These are phyloP conservation scores for Pterocarpus macrocarpus DNA, from an alignment of 306 rosid species.

Conservation along the genomic window DNA sequence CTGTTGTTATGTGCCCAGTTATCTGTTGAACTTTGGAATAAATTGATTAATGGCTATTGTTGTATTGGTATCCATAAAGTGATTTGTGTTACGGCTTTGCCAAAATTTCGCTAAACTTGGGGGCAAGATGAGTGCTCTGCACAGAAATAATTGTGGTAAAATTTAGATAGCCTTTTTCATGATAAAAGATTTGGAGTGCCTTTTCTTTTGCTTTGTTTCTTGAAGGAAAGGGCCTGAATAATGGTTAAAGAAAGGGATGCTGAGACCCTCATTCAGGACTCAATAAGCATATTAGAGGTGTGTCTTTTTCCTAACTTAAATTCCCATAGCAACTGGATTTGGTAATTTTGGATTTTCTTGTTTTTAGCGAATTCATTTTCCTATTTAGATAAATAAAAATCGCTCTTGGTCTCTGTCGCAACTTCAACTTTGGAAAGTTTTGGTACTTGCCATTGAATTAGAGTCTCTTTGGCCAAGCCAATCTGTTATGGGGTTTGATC, in stretches of 20 bases:
- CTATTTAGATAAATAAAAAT: constrained; percentile 11
- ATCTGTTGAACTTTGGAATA: too few relatives aligned
- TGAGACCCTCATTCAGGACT: constrained; percentile 75
- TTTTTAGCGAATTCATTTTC: constrained; percentile 48
- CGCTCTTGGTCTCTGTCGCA: not conserved
- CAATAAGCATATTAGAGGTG: constrained; percentile 87
- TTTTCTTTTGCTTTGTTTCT: too few relatives aligned
- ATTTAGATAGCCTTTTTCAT: too few relatives aligned
- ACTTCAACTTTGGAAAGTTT: constrained; percentile 18
- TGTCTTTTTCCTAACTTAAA: constrained; percentile 41
- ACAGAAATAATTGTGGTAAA: too few relatives aligned
- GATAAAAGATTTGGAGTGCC: too few relatives aligned
- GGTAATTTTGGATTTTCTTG: constrained; percentile 33
- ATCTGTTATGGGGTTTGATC: not conserved
- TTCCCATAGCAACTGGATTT: not conserved
- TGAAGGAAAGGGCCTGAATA: too few relatives aligned
- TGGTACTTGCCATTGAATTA: constrained; percentile 21
- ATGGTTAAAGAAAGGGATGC: constrained; percentile 79
- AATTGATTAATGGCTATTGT: too few relatives aligned
- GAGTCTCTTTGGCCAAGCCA: constrained; percentile 7
- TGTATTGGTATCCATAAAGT: too few relatives aligned
- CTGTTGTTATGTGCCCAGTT: too few relatives aligned
- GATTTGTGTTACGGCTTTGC: too few relatives aligned
- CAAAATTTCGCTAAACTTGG: too few relatives aligned
- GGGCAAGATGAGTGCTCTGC: too few relatives aligned